These are phyloP conservation scores for Chaetoceros muelleri DNA, from an alignment of 108 stramenopile genomes.

Conservation along the genomic window DNA sequence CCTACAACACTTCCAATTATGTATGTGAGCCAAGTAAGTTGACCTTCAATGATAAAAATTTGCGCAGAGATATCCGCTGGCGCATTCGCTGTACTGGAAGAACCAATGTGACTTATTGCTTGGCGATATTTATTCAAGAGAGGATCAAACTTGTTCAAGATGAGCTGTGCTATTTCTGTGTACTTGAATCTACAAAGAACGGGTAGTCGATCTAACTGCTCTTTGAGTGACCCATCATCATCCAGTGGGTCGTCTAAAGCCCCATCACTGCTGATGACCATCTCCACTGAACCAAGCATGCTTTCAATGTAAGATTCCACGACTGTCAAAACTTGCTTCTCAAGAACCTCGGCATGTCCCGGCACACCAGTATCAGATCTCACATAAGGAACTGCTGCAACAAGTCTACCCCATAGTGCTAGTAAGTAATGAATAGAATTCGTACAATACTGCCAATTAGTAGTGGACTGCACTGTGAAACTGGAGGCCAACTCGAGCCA, in stretches of 20 bases:
- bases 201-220: constrained; percentile 92
- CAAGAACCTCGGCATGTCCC: constrained; percentile 78
- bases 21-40: constrained; percentile 94
- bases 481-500: constrained; percentile 87
- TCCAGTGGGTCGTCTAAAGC: constrained; percentile 89
- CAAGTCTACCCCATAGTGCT: constrained; percentile 91
- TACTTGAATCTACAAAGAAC: constrained; percentile 93
- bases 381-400: constrained; percentile 97
- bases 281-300: constrained; percentile 91
- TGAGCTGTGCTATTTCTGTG: constrained; percentile 59
- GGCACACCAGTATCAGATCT: constrained; percentile 81
- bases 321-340: constrained; percentile 84
- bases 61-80: constrained; percentile 57
- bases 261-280: constrained; percentile 75
- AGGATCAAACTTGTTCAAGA: constrained; percentile 85
- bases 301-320: constrained; percentile 87
- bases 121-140: constrained; percentile 76
- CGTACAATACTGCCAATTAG: constrained; percentile 93
- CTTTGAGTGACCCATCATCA: constrained; percentile 89
- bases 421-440: constrained; percentile 96
- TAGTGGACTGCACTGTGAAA: constrained; percentile 88
- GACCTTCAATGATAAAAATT: constrained; percentile 81
- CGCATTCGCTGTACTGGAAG: constrained; percentile 55
- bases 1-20: constrained; percentile 89
- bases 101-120: constrained; percentile 39